A percentile compares a stretch with the other conserved stretches of the same genome.
Conservation (phyloP, 768 basidiomycete genomes). For the Lactarius hatsudake region DNA sequence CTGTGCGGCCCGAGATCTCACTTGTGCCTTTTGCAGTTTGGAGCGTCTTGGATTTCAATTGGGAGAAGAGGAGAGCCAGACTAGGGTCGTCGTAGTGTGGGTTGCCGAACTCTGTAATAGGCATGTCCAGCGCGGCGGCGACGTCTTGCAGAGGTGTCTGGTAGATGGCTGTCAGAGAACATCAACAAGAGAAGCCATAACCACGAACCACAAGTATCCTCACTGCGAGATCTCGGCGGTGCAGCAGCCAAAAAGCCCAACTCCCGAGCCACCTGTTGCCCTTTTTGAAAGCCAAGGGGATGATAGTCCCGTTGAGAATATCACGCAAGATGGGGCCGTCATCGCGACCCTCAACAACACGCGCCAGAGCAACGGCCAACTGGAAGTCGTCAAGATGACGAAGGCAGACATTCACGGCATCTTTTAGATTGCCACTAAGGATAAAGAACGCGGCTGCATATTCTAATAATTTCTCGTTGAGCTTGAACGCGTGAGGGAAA, state of each 20-base stretch:
- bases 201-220: slow-evolving; percentile 76
- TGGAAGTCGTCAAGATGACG: slow-evolving; percentile 89
- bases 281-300: slow-evolving; percentile 80
- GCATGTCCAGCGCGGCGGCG: slow-evolving; percentile 53
- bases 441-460: slow-evolving; percentile 99
- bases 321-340: slow-evolving; percentile 72
- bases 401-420: slow-evolving; percentile 88
- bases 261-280: slow-evolving; percentile 93
- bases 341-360: slow-evolving; percentile 78
- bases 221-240: slow-evolving; percentile 84
- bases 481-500: not conserved
- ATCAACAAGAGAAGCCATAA: not conserved
- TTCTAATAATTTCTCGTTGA: slow-evolving; percentile 46
- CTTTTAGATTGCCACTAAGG: slow-evolving; percentile 81
- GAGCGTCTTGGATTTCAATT: slow-evolving; percentile 84
- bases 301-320: slow-evolving; percentile 69
- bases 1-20: slow-evolving; percentile 81
- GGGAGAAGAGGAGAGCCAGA: slow-evolving; percentile 84
- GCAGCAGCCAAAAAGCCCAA: slow-evolving; percentile 97
- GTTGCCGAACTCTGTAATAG: slow-evolving; percentile 67
- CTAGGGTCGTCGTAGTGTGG: slow-evolving; percentile 94
- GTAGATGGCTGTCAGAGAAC: slow-evolving; percentile 5
- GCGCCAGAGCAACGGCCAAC: slow-evolving; percentile 81
- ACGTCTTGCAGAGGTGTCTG: slow-evolving; percentile 79
- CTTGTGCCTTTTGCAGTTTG: slow-evolving; percentile 92